phyloP scores from a whole-genome alignment of 176 grass and related monocot species.

The Oryza rufipogon region DNA sequence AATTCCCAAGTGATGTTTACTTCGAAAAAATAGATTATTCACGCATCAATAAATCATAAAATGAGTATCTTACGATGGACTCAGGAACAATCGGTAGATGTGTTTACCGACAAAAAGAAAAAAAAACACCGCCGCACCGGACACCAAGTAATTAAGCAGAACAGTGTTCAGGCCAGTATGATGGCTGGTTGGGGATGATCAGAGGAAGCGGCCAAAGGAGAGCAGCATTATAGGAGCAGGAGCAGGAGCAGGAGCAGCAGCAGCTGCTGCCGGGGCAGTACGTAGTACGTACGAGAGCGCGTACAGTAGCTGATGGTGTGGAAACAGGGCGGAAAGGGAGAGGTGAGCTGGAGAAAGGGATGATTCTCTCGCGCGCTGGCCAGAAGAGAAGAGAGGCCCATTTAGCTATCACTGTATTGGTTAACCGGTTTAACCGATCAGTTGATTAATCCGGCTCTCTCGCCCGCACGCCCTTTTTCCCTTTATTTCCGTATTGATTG shows the following conservation, averaged over 20 bases:
- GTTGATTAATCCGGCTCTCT: slow-evolving; percentile 16
- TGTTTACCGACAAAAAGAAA: neutral
- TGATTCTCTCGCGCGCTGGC: neutral
- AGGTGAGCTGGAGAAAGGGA: slow-evolving; percentile 44
- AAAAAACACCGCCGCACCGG: neutral
- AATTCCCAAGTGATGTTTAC: neutral
- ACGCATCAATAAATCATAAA: neutral
- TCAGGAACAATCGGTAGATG: neutral
- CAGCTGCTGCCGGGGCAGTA: neutral
- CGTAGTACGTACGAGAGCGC: neutral
- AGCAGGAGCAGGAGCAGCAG: neutral
- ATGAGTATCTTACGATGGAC: neutral
- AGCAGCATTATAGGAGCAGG: slow-evolving; percentile 11
- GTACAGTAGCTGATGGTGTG: neutral
- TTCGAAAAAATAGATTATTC: neutral
- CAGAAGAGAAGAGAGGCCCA: slow-evolving; percentile 15
- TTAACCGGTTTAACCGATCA: neutral
- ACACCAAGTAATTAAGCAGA: neutral
- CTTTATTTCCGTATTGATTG: neutral
- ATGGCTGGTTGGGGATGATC: neutral
- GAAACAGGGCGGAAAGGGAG: slow-evolving; percentile 46
- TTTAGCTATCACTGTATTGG: neutral
- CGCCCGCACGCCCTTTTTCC: neutral
- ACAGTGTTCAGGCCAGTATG: neutral
- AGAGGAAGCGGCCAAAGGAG: slow-evolving; percentile 21